phyloP scores from a whole-genome alignment of 768 basidiomycete genomes.

The Lactarius quietus region DNA sequence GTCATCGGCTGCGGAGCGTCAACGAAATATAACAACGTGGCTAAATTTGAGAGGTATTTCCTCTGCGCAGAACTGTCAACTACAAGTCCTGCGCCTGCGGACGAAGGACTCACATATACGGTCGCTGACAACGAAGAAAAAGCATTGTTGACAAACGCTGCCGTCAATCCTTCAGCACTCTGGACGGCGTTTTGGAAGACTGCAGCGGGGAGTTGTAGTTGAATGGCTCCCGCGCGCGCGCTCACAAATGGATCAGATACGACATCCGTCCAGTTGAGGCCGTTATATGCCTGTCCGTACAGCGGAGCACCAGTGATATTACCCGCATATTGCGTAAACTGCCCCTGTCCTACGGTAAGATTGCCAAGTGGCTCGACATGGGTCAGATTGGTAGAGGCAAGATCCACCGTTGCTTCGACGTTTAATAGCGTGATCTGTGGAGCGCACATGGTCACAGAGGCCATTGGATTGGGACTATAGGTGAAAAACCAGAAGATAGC shows the following conservation, averaged over 20 bases:
- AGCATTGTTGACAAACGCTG: conserved; percentile 36
- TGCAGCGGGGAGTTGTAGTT: conserved; percentile 49
- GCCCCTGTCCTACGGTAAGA: conserved; percentile 35
- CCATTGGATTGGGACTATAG: conserved; percentile 37
- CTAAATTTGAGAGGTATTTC: conserved; percentile 50
- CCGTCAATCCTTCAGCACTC: conserved; percentile 38
- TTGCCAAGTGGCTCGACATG: conserved; percentile 41
- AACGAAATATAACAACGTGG: conserved; percentile 50
- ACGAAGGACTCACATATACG: conserved; percentile 45
- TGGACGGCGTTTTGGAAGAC: conserved; percentile 42
- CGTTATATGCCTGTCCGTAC: conserved; percentile 50
- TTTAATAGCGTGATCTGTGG: conserved; percentile 45
- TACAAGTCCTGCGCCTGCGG: not conserved
- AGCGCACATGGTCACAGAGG: conserved; percentile 47
- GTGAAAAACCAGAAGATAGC: conserved; percentile 56
- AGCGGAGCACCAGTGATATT: conserved; percentile 47
- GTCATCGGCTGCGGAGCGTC: conserved; percentile 35
- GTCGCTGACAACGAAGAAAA: conserved; percentile 39
- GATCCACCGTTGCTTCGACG: conserved; percentile 43
- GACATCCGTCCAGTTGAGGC: conserved; percentile 44
- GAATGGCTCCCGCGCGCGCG: conserved; percentile 42
- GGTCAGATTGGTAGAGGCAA: conserved; percentile 43
- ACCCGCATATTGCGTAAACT: conserved; percentile 38
- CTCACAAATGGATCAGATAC: conserved; percentile 39
- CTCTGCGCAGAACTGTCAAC: conserved; percentile 30